Base-by-base conservation (phyloP, 805 yeast species). In the Kuraishia hungarica region DNA sequence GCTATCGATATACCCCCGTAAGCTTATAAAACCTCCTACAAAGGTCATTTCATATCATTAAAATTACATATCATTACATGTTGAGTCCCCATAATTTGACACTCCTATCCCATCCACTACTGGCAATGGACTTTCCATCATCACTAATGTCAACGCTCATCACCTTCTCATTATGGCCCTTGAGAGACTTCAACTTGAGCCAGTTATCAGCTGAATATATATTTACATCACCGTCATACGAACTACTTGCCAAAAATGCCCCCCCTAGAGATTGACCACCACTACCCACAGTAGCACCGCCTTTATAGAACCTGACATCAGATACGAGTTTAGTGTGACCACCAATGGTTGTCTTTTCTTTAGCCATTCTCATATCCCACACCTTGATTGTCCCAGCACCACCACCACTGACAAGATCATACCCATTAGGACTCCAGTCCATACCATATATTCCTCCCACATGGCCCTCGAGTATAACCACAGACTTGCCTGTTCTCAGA, bases 31-130 rank as follows among this genome's bases (percentile, higher is more conserved):
- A n/a, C n/a, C n/a, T n/a, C n/a, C n/a, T n/a, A n/a, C n/a, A n/a
- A n/a, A n/a, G n/a, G n/a, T n/a, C 39, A n/a, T 35, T 28, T 51
- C 26, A 26, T 19, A 17, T 29, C 29, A 20, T 21, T 50, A 51
- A 6, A 29, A 24, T 35, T 23, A 17, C 53, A 48, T 28, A 48
- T 11, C 24, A 22, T 39, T 35, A 35, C 50, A 46, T 46, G 21
- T 23, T 39, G 23, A 24, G 17, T 22, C 52, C 10, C 52, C 51
- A 70, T 55, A 87, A 54, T 64, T 87, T 87, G 2, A 90, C 76
- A 6, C 88, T 76, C 54, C 94, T 76, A 65, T 91, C 97, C 96
- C 96, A 91, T 21, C 96, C 92, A 52, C 89, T 78, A 51, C 86
- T 79, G 1, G 81, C 77, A 1, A 91, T 68, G 39, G 57, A 63